Evolutionary conservation across 768 basidiomycete genomes (phyloP).

Genomic region (Sistotremastrum niveocremeum): DNA sequence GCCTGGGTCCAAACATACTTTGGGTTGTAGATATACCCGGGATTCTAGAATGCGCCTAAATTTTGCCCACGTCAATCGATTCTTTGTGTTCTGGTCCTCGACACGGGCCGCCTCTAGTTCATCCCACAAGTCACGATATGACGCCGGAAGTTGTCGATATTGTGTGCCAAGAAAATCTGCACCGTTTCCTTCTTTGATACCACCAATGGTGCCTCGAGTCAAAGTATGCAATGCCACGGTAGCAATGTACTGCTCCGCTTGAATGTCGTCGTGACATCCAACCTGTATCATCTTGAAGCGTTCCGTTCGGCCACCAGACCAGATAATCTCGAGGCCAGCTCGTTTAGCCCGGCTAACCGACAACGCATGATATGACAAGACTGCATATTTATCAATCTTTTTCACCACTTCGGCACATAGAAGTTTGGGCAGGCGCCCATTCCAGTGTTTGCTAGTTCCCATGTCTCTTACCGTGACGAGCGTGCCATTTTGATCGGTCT

Average conservation of each 20-base stretch:
- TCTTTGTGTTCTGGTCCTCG: slow-evolving; percentile 42
- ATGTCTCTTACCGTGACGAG: slow-evolving; percentile 53
- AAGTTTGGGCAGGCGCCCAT: slow-evolving; percentile 67
- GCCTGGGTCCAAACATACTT: slow-evolving; percentile 19
- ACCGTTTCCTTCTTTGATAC: slow-evolving; percentile 41
- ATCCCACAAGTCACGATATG: slow-evolving; percentile 88
- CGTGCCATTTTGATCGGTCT: slow-evolving; percentile 40
- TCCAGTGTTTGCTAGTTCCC: slow-evolving; percentile 71
- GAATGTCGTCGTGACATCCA: slow-evolving; percentile 61
- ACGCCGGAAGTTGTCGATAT: slow-evolving; percentile 51
- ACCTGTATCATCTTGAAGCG: slow-evolving; percentile 77
- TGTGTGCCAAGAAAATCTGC: slow-evolving; percentile 31
- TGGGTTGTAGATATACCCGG: slow-evolving; percentile 34
- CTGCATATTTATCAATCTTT: slow-evolving; percentile 63
- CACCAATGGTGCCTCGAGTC: slow-evolving; percentile 46
- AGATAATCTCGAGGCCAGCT: slow-evolving; percentile 56
- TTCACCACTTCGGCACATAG: slow-evolving; percentile 54
- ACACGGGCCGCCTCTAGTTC: slow-evolving; percentile 64
- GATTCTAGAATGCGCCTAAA: slow-evolving; percentile 47
- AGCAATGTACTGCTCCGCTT: slow-evolving; percentile 86
- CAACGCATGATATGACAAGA: slow-evolving; percentile 48
- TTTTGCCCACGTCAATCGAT: slow-evolving; percentile 59
- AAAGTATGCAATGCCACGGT: slow-evolving; percentile 75
- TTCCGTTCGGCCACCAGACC: slow-evolving; percentile 45
- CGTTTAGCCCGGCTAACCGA: slow-evolving; percentile 68